phyloP scores from a whole-genome alignment of 2,329 filamentous ascomycete genomes.

The Alternaria burnsii region DNA sequence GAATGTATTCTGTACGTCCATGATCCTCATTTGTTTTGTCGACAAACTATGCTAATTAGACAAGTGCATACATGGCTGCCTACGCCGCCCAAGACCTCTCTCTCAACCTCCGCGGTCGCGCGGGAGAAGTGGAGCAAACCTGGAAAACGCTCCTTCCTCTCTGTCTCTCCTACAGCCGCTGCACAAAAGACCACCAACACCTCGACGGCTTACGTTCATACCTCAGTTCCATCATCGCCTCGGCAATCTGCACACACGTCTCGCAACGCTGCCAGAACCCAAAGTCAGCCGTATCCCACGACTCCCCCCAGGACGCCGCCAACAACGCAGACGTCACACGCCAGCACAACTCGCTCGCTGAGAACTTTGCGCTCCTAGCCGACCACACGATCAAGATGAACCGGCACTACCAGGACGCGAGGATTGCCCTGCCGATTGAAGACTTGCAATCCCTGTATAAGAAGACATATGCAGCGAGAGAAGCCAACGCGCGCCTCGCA shows the following conservation, averaged over 20 bases:
- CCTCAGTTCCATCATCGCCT: constrained; percentile 52
- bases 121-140: constrained; percentile 44
- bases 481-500: constrained; percentile 27
- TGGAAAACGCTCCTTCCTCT: constrained; percentile 51
- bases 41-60: constrained; percentile 23
- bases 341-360: constrained; percentile 29
- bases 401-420: constrained; percentile 39
- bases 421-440: constrained; percentile 43
- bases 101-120: constrained; percentile 40
- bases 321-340: constrained; percentile 32
- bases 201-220: constrained; percentile 54
- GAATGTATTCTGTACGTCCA: constrained; percentile 55
- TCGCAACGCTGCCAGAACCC: constrained; percentile 36
- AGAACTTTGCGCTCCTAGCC: constrained; percentile 40
- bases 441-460: constrained; percentile 50
- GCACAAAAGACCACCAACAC: constrained; percentile 45
- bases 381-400: constrained; percentile 40
- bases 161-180: constrained; percentile 41
- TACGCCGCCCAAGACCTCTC: constrained; percentile 46
- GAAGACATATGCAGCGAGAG: constrained; percentile 48
- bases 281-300: constrained; percentile 26
- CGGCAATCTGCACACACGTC: constrained; percentile 48
- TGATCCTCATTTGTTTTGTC: neutral
- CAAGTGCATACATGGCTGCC: constrained; percentile 51
- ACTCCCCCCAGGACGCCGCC: constrained; percentile 39